Base-by-base conservation (phyloP, 192 early-diverging fungal genomes). In the Powellomyces hirtus region DNA sequence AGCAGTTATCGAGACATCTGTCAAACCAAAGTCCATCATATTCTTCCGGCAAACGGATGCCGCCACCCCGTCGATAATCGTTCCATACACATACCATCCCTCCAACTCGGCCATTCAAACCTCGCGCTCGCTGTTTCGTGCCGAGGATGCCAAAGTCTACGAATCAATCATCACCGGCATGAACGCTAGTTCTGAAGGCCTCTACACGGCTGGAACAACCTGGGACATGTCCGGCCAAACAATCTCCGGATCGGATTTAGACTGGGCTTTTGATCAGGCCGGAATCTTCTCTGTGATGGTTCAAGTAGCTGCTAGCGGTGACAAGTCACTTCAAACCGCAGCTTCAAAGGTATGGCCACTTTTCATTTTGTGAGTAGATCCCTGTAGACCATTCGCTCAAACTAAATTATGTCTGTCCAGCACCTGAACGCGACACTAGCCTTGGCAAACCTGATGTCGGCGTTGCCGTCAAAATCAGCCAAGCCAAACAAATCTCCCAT, bases 231-330 rank as follows among this genome's bases (percentile, higher is more conserved):
- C n/a, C 20, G 31, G 31, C n/a, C 35, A 24, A 13, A 72, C 70
- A 0, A 55, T 65, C 1, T 58, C 70, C 0, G 70, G 70, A 2
- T 64, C 70, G 26, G 70, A 72, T 13, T 10, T 72, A 3, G 70
- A 72, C 52, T 72, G 70, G 70, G 38, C 62, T 4, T 72, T 72
- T 46, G 70, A 72, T 42, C 70, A 72, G 24, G 70, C 55, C 4
- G 40, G 40, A 24, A 22, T 31, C 22, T 72, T 72, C 44, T 24
- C 70, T 5, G 51, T 71, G n/a, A 53, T 52, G 40, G 31, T 53
- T 8, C 29, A 27, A 37, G 52, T 71, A 7, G 45, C 18, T 6
- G n/a, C 46, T 24, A 49, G 26, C 14, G 26, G n/a, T 14, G 14
- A 49, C 46, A 18, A 2, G 26, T 5, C 3, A 14, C n/a, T 16